A percentile compares a stretch with the other conserved stretches of the same genome.
Conservation (phyloP, 2,329 filamentous ascomycete genomes). For the Exophiala oligosperma region DNA sequence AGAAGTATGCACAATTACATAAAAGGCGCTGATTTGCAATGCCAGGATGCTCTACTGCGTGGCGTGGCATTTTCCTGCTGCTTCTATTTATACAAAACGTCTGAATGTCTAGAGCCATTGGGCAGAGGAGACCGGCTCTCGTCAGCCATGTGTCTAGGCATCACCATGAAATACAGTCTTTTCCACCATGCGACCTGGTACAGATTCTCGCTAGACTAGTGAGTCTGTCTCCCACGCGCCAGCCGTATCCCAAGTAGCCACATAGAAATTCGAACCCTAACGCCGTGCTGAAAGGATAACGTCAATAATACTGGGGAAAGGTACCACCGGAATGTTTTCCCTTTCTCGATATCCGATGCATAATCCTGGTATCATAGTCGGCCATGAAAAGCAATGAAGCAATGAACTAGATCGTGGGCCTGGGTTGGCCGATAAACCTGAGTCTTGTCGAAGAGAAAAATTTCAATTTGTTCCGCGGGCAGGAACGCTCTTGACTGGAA, state of each 20-base stretch:
- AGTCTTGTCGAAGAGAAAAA: background rate
- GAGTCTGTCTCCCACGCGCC: background rate
- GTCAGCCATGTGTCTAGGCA: background rate
- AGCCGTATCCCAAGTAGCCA: background rate
- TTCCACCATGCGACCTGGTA: background rate
- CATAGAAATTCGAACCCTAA: slow-evolving; percentile 5
- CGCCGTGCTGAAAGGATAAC: slow-evolving; percentile 24
- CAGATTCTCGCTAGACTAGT: background rate
- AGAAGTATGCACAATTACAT: background rate
- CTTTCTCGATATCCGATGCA: background rate
- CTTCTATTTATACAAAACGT: slow-evolving; percentile 14
- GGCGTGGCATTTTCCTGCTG: background rate
- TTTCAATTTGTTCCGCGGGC: background rate
- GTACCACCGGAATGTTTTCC: slow-evolving; percentile 2
- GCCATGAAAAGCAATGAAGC: no score
- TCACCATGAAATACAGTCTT: slow-evolving; percentile 3
- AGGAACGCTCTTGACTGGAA: no score
- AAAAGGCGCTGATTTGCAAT: background rate
- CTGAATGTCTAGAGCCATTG: no score
- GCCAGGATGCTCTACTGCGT: background rate
- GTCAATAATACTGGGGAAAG: background rate
- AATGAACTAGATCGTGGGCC: no score
- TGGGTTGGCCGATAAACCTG: no score
- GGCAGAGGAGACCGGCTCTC: background rate
- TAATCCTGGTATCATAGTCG: background rate